Percentiles rank a stretch among this genome's conserved stretches.
Conservation (phyloP, 2,329 filamentous ascomycete genomes). For the Pseudodiploospora longispora region DNA sequence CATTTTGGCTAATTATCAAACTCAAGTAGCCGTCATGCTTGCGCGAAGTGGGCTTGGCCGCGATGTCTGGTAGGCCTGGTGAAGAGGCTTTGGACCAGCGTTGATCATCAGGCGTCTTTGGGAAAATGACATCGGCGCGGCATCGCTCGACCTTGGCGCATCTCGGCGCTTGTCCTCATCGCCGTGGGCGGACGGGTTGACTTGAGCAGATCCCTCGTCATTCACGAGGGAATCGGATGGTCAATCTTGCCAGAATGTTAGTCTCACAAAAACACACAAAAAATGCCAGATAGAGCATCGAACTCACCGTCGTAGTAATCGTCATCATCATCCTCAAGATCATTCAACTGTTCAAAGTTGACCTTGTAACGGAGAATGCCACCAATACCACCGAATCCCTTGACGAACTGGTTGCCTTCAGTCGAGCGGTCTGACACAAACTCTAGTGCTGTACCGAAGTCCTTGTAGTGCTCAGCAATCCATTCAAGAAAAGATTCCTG, state of each 20-base stretch:
- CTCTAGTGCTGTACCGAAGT: constrained; percentile 91
- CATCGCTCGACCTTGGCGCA: constrained; percentile 35
- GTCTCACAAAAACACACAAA: background rate
- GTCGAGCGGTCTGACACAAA: constrained; percentile 97
- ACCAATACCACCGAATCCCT: constrained; percentile 97
- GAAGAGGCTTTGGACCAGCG: constrained; percentile 36
- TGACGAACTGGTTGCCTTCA: constrained; percentile 99
- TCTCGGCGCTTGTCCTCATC: constrained; percentile 31
- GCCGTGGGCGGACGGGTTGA: constrained; percentile 37
- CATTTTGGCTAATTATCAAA: constrained; percentile 23
- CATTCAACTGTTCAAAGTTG: constrained; percentile 98
- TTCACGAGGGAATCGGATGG: constrained; percentile 77
- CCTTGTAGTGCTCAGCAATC: constrained; percentile 97
- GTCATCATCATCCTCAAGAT: constrained; percentile 77
- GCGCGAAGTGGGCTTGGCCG: constrained; percentile 61
- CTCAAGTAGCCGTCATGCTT: constrained; percentile 57
- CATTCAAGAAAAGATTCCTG: constrained; percentile 96
- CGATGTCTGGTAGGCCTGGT: constrained; percentile 41
- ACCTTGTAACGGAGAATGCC: constrained; percentile 98
- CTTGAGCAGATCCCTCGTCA: constrained; percentile 77
- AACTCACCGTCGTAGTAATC: constrained; percentile 71
- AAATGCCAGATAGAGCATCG: background rate
- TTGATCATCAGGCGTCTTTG: constrained; percentile 41
- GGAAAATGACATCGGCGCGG: constrained; percentile 35
- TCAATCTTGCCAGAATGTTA: constrained; percentile 56